A percentile compares a stretch with the other conserved stretches of the same genome.
These are phyloP conservation scores for Pythium biforme DNA, from an alignment of 352 stramenopile species.

Conservation along the genomic window DNA sequence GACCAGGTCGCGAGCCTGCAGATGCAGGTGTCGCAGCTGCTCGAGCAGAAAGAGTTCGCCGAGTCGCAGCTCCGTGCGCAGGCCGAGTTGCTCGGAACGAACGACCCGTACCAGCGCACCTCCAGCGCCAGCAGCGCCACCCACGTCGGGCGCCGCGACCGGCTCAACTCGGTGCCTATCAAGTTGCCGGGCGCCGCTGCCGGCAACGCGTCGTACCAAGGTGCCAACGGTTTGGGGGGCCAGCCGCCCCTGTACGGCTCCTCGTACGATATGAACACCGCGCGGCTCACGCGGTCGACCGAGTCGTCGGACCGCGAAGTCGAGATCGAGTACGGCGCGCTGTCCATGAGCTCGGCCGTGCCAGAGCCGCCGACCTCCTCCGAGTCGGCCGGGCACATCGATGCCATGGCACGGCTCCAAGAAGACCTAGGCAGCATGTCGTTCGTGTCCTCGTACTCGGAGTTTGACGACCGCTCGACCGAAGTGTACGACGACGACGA, in stretches of 20 bases:
- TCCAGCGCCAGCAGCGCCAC: background rate
- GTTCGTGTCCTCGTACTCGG: constrained; percentile 37
- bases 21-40: constrained; percentile 78
- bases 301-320: constrained; percentile 24
- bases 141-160: constrained; percentile 33
- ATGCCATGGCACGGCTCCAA: constrained; percentile 25
- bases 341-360: constrained; percentile 21
- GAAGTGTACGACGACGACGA: constrained; percentile 26
- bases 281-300: constrained; percentile 18
- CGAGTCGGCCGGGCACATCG: constrained; percentile 7
- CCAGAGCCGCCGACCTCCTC: constrained; percentile 24
- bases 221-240: background rate
- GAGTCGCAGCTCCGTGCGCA: constrained; percentile 73
- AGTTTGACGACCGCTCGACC: constrained; percentile 33
- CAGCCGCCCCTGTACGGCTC: constrained; percentile 7
- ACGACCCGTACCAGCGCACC: constrained; percentile 17
- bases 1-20: constrained; percentile 82
- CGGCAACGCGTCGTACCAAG: background rate
- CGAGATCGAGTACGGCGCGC: constrained; percentile 24
- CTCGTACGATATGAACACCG: constrained; percentile 22
- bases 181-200: constrained; percentile 34
- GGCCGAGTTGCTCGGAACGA: constrained; percentile 48
- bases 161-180: constrained; percentile 60
- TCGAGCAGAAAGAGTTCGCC: constrained; percentile 84
- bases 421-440: constrained; percentile 33